Evolutionary conservation across 495 filamentous ascomycete genomes (phyloP).

Genomic region (Daldinia concentrica): DNA sequence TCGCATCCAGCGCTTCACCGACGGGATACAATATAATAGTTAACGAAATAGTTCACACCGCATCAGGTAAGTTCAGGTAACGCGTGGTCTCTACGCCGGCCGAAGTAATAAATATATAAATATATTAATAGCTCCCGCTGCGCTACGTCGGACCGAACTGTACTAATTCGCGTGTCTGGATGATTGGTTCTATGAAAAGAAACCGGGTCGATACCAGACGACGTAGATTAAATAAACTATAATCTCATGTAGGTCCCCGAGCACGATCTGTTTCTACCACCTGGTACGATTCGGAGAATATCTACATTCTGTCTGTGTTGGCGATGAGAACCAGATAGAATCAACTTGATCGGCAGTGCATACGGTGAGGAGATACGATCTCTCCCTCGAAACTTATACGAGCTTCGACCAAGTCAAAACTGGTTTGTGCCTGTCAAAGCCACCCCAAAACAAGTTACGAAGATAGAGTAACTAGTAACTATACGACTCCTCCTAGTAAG

Average conservation of each 20-base stretch:
- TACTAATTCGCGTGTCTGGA: neutral
- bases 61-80: neutral
- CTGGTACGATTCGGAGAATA: neutral
- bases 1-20: slow-evolving; percentile 18
- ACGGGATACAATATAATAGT: neutral
- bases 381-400: too few species aligned
- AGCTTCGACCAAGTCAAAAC: too few species aligned
- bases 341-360: too few species aligned
- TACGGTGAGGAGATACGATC: too few species aligned
- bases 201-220: neutral
- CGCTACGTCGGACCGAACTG: neutral
- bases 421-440: too few species aligned
- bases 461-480: too few species aligned
- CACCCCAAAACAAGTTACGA: neutral
- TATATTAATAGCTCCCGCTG: neutral
- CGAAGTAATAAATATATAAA: neutral
- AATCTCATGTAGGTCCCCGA: neutral
- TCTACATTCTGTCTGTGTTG: neutral
- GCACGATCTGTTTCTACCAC: neutral
- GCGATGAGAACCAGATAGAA: neutral
- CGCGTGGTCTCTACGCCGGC: neutral
- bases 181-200: neutral
- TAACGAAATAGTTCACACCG: neutral
- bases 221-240: neutral
- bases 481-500: neutral